A percentile compares a stretch with the other conserved stretches of the same genome.
These are phyloP conservation scores for Theileria luwenshuni DNA, from an alignment of 169 alveolate species.

Conservation along the genomic window DNA sequence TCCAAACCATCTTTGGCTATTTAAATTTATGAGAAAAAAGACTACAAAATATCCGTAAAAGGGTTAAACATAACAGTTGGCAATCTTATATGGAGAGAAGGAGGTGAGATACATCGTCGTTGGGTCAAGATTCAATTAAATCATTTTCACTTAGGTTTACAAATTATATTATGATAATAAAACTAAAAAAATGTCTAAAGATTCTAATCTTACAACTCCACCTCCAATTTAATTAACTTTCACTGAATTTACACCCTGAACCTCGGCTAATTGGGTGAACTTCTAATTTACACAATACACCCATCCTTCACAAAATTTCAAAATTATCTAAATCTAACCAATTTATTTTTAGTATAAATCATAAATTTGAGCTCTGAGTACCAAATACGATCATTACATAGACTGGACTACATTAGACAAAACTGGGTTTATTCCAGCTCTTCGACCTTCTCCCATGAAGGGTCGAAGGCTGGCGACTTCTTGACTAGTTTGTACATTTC, in stretches of 20 bases:
- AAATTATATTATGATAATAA: no score
- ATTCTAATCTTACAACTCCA: neutral
- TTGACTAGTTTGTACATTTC: conserved; percentile 39
- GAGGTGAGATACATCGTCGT: no score
- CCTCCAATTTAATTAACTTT: neutral
- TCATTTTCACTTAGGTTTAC: no score
- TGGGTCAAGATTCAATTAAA: no score
- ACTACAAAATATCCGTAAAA: neutral
- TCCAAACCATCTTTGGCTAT: conserved; percentile 71
- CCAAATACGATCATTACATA: neutral
- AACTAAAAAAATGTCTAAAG: neutral
- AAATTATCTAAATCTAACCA: neutral
- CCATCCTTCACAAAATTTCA: neutral
- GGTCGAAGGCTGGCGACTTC: conserved; percentile 48
- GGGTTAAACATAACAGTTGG: no score
- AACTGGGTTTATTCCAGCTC: conserved; percentile 31
- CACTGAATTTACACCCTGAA: neutral
- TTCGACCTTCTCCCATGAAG: conserved; percentile 37
- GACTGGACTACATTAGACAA: neutral
- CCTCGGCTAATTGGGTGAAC: conserved; percentile 5
- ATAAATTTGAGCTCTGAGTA: neutral
- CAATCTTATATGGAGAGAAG: no score
- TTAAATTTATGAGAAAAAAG: conserved; percentile 16
- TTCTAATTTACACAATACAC: conserved; percentile 11
- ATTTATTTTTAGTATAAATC: neutral